Evolutionary conservation across 805 yeast species (phyloP), one percentile per base, ranked within the genome.

Genomic region (Candida schatavii): DNA sequence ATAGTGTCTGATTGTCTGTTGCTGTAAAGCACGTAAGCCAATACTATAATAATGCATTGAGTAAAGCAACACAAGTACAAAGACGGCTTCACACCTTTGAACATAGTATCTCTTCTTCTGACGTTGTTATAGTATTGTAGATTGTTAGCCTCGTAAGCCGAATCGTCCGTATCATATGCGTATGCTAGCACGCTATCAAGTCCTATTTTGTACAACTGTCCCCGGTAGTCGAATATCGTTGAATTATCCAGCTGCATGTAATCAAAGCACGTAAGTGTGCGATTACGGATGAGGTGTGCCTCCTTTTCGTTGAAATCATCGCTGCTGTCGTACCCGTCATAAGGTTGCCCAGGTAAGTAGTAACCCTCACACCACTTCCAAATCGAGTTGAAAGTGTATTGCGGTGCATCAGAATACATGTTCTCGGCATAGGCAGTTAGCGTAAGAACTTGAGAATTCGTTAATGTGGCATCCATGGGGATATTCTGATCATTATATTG

Each of bases 341-440:
- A 10, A 5, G 6, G 6, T 5, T 11, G 5, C 15, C 62, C 53
- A 15, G 48, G 40, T 35, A 62, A 61, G 46, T 69, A 72, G 40
- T 55, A 58, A 1, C 75, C 77, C 39, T 57, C 64, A 49, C 82
- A 77, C 68, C 75, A 74, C 38, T 60, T 55, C 66, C 70, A 62
- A 3, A 75, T 38, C 5, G 70, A 60, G 0, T 71, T 61, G 9
- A 62, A 47, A 4, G 76, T 64, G 44, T 61, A 70, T 50, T 78
- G 80, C 1, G 83, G 82, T 1, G 79, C 74, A 22, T 51, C 45
- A 4, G 61, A 59, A 11, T 78, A 79, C 47, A 75, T 74, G 3
- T 54, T 55, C 43, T 67, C 62, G 3, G 80, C 72, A 49, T 77
- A 79, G 11, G 62, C 56, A 1, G 75, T 61, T 28, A 79, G 54